A percentile compares a stretch with the other conserved stretches of the same genome.
Conservation (phyloP, 2,329 filamentous ascomycete genomes). For the Ceratocystis eucalypticola region DNA sequence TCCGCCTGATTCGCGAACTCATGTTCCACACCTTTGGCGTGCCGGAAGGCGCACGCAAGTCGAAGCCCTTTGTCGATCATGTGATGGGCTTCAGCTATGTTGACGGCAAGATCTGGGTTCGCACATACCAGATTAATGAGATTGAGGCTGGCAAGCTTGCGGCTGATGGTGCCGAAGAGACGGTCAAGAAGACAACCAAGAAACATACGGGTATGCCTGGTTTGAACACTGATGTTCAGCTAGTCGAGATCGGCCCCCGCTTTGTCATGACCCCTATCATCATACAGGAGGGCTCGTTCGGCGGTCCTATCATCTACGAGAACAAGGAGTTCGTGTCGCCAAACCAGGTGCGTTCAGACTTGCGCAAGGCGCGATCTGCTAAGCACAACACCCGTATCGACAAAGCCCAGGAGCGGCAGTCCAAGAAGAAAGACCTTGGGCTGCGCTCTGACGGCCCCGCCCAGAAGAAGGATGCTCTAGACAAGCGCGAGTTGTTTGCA, state of each 20-base stretch:
- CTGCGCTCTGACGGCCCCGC: slow-evolving; percentile 51
- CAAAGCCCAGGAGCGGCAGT: slow-evolving; percentile 54
- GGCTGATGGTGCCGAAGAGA: slow-evolving; percentile 30
- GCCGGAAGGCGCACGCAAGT: slow-evolving; percentile 71
- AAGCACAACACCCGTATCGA: slow-evolving; percentile 67
- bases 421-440: slow-evolving; percentile 65
- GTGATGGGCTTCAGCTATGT: slow-evolving; percentile 85
- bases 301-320: slow-evolving; percentile 93
- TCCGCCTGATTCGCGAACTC: slow-evolving; percentile 75
- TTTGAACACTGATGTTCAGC: slow-evolving; percentile 60
- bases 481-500: slow-evolving; percentile 63
- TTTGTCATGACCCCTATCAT: slow-evolving; percentile 90
- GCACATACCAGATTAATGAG: slow-evolving; percentile 87
- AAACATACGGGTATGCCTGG: slow-evolving; percentile 28
- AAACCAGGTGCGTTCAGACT: slow-evolving; percentile 79
- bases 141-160: slow-evolving; percentile 41
- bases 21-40: slow-evolving; percentile 86
- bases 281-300: slow-evolving; percentile 88
- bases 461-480: slow-evolving; percentile 54
- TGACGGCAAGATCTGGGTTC: slow-evolving; percentile 90
- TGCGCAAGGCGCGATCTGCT: slow-evolving; percentile 61
- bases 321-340: slow-evolving; percentile 96
- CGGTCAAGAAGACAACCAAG: slow-evolving; percentile 26
- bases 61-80: slow-evolving; percentile 92
- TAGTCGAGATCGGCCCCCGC: slow-evolving; percentile 87